These are phyloP conservation scores for Luffa aegyptiaca DNA, from an alignment of 306 rosid species.

Conservation along the genomic window DNA sequence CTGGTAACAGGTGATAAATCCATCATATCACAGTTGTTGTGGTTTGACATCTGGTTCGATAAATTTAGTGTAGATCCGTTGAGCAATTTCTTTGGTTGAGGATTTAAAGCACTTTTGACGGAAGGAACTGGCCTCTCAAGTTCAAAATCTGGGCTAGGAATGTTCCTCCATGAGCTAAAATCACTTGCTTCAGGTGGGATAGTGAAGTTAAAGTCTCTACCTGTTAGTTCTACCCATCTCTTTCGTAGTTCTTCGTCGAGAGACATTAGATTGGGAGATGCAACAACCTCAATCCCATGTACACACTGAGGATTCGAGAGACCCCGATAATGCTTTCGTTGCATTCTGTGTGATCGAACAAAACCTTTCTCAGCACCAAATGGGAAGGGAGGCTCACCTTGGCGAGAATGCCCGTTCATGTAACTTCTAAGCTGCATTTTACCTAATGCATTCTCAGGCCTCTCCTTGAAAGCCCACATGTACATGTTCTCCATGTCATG, in stretches of 20 bases:
- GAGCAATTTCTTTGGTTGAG: slow-evolving; percentile 65
- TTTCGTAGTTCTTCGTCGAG: slow-evolving; percentile 67
- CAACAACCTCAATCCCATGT: slow-evolving; percentile 71
- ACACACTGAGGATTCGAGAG: slow-evolving; percentile 92
- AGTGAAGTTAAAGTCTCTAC: slow-evolving; percentile 66
- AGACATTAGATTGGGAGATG: slow-evolving; percentile 46
- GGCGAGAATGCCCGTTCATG: slow-evolving; percentile 98
- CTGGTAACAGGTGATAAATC: slow-evolving; percentile 58
- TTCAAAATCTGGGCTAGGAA: slow-evolving; percentile 76
- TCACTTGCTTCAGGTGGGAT: slow-evolving; percentile 79
- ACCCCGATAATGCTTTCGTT: slow-evolving; percentile 84
- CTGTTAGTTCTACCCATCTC: slow-evolving; percentile 85
- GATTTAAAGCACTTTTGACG: slow-evolving; percentile 36
- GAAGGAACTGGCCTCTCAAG: slow-evolving; percentile 63
- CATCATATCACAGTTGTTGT: slow-evolving; percentile 47
- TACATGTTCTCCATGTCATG: slow-evolving; percentile 99
- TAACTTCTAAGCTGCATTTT: slow-evolving; percentile 98
- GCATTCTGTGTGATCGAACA: slow-evolving; percentile 93
- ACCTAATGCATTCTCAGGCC: slow-evolving; percentile 87
- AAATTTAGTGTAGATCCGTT: slow-evolving; percentile 67
- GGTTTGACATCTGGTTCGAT: slow-evolving; percentile 49
- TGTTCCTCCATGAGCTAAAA: slow-evolving; percentile 84
- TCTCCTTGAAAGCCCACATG: slow-evolving; percentile 98
- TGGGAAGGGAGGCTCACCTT: slow-evolving; percentile 88
- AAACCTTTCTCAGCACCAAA: slow-evolving; percentile 80